These are phyloP conservation scores for Stephanodiscus triporus DNA, from an alignment of 108 stramenopile genomes.

Conservation along the genomic window DNA sequence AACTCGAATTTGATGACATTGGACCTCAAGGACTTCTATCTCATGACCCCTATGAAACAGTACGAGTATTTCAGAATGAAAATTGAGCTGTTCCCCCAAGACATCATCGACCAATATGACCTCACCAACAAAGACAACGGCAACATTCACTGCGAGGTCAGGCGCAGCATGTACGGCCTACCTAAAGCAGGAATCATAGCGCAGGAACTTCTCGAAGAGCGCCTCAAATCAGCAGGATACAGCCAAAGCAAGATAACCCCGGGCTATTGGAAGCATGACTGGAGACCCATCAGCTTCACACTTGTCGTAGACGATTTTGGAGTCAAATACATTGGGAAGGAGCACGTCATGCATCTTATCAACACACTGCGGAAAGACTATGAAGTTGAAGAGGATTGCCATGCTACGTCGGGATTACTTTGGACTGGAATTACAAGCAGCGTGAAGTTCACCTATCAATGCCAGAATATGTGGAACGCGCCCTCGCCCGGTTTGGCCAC, in stretches of 20 bases:
- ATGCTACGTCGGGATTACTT: constrained; percentile 34
- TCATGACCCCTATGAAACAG: constrained; percentile 39
- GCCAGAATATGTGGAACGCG: no score
- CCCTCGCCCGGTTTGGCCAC: no score
- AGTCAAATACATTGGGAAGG: constrained; percentile 3
- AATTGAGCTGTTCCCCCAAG: constrained; percentile 19
- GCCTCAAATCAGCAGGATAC: constrained; percentile 16
- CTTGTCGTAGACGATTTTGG: constrained; percentile 62
- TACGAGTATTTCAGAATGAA: constrained; percentile 28
- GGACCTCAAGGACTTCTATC: constrained; percentile 50
- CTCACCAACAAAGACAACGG: constrained; percentile 5
- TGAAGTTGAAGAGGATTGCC: constrained; percentile 26
- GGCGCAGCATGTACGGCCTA: constrained; percentile 52
- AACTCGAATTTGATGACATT: constrained; percentile 21
- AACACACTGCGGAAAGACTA: constrained; percentile 23
- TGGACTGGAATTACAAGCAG: constrained; percentile 48
- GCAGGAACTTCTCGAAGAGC: constrained; percentile 35
- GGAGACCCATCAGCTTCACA: constrained; percentile 22
- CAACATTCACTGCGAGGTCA: constrained; percentile 13
- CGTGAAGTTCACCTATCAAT: constrained; percentile 6
- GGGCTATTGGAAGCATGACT: constrained; percentile 39
- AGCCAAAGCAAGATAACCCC: background rate
- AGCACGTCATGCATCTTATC: constrained; percentile 39
- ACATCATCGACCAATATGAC: constrained; percentile 44
- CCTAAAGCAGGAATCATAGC: constrained; percentile 35